Conservation (phyloP, 1,139 yeast genomes). For the Yamadazyma trypodendri region DNA sequence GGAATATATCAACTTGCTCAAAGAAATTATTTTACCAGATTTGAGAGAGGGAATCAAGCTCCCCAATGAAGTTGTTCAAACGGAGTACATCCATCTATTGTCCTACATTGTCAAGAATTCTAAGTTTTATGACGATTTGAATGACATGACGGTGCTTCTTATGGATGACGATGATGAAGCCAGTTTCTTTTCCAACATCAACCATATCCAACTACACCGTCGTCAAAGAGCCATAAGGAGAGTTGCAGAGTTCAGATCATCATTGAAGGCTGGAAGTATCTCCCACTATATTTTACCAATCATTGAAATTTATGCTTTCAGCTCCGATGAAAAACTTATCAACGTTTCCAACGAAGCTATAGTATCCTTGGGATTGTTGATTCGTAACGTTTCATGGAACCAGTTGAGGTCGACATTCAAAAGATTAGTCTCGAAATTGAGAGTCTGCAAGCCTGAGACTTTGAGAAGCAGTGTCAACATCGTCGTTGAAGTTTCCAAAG, state of each 20-base stretch:
- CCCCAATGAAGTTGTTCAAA: constrained; percentile 59
- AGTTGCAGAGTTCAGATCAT: constrained; percentile 38
- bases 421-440: constrained; percentile 63
- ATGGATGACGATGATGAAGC: constrained; percentile 77
- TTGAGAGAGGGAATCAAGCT: constrained; percentile 69
- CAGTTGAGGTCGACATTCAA: constrained; percentile 76
- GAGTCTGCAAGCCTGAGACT: constrained; percentile 44
- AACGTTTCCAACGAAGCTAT: constrained; percentile 76
- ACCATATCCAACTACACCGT: constrained; percentile 82
- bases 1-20: constrained; percentile 45
- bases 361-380: constrained; percentile 58
- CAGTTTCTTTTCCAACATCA: constrained; percentile 76
- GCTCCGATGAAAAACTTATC: constrained; percentile 62
- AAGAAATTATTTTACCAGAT: constrained; percentile 61
- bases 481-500: constrained; percentile 61
- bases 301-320: constrained; percentile 71
- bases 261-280: constrained; percentile 57
- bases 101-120: constrained; percentile 59
- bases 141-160: constrained; percentile 66
- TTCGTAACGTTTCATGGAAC: constrained; percentile 66
- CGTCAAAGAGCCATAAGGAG: constrained; percentile 80
- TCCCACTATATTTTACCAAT: constrained; percentile 83
- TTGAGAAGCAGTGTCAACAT: constrained; percentile 63
- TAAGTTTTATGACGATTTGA: constrained; percentile 51
- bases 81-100: constrained; percentile 67